phyloP scores from a whole-genome alignment of 2,329 filamentous ascomycete species.

The Venturiaceae sp. region DNA sequence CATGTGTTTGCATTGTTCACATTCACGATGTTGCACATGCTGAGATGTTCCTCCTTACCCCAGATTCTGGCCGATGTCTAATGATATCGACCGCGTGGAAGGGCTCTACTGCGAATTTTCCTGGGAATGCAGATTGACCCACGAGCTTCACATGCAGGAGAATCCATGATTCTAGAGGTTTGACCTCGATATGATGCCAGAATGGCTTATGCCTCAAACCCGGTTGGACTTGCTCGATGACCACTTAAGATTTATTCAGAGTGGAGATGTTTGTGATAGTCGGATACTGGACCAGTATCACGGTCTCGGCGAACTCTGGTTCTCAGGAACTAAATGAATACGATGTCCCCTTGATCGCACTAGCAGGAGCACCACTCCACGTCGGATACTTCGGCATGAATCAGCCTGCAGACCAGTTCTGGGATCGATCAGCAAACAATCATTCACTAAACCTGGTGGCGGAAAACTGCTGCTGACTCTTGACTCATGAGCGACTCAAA shows the following conservation, averaged over 20 bases:
- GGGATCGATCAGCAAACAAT: too few relatives aligned
- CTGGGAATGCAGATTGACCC: background rate
- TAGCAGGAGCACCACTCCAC: background rate
- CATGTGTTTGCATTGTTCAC: background rate
- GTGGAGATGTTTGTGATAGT: background rate
- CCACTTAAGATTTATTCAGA: background rate
- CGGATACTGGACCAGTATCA: too few relatives aligned
- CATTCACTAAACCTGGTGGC: too few relatives aligned
- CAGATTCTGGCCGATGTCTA: background rate
- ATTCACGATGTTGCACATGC: background rate
- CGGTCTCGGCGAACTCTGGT: background rate
- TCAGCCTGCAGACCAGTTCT: too few relatives aligned
- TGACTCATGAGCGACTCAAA: background rate
- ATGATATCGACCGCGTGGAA: background rate
- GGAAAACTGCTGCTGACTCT: too few relatives aligned
- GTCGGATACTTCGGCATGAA: background rate
- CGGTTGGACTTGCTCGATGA: background rate
- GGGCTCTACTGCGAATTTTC: background rate
- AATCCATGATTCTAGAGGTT: too few relatives aligned
- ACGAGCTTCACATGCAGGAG: too few relatives aligned
- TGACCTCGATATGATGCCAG: background rate
- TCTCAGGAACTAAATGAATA: background rate
- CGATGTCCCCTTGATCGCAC: background rate
- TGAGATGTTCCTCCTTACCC: background rate
- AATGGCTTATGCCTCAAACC: background rate